A percentile compares a stretch with the other conserved stretches of the same genome.
These are phyloP conservation scores for Acacia melanoxylon DNA, from an alignment of 306 rosid species.

Conservation along the genomic window DNA sequence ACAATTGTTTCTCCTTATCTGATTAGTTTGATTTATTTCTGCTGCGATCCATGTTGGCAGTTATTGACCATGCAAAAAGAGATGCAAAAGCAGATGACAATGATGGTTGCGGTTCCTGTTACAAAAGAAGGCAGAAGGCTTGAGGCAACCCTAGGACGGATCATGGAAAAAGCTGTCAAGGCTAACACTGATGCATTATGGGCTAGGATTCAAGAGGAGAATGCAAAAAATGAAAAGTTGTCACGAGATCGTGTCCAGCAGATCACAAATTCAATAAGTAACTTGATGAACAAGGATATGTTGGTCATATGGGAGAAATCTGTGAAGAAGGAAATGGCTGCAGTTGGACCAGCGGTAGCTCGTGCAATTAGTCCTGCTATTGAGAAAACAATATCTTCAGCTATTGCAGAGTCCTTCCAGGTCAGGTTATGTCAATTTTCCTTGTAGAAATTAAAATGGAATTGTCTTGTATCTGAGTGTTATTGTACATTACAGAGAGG, in stretches of 20 bases:
- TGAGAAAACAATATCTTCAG: constrained; percentile 81
- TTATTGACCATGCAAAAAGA: constrained; percentile 78
- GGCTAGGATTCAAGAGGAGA: constrained; percentile 94
- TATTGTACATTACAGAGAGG: constrained; percentile 73
- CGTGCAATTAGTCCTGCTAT: constrained; percentile 76
- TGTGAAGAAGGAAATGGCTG: constrained; percentile 87
- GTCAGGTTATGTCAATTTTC: constrained; percentile 44
- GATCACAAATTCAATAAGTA: constrained; percentile 51
- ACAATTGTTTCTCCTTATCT: constrained; percentile 13
- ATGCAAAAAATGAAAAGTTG: constrained; percentile 75
- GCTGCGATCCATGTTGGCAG: constrained; percentile 45
- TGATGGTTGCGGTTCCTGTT: constrained; percentile 69
- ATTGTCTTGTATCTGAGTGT: constrained; percentile 44
- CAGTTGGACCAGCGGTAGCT: constrained; percentile 72
- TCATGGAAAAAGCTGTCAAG: constrained; percentile 79
- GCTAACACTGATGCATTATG: constrained; percentile 78
- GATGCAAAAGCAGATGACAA: constrained; percentile 84
- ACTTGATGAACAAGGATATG: constrained; percentile 76
- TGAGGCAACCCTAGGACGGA: constrained; percentile 76
- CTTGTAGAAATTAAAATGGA: constrained; percentile 20
- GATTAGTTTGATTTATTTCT: constrained; percentile 18
- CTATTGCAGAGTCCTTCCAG: constrained; percentile 88
- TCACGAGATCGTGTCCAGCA: constrained; percentile 70
- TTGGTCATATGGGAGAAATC: constrained; percentile 75
- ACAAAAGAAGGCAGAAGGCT: constrained; percentile 92